A percentile compares a stretch with the other conserved stretches of the same genome.
Evolutionary conservation across 148 eudicot species (phyloP).

Genomic region (Euryodendron excelsum): DNA sequence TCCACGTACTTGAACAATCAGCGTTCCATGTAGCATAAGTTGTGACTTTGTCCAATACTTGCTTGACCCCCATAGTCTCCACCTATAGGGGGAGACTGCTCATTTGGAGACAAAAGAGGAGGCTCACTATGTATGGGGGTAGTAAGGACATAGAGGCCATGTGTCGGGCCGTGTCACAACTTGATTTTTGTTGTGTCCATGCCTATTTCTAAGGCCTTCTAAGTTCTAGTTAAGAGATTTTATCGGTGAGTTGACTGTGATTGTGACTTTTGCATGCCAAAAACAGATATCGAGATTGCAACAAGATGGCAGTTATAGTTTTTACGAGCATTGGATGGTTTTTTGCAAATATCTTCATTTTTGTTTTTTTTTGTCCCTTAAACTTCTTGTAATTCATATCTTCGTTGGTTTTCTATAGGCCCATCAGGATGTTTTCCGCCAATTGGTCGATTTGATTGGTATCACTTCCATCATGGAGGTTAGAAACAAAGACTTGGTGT

Average conservation of each 20-base stretch:
- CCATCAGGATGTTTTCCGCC: slow-evolving; percentile 79
- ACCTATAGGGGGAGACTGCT: no score
- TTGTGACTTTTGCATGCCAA: not conserved
- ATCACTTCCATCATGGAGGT: slow-evolving; percentile 99
- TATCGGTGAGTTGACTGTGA: not conserved
- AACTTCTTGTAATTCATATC: not conserved
- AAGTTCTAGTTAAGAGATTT: not conserved
- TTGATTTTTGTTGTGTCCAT: no score
- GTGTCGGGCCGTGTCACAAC: no score
- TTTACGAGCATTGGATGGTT: not conserved
- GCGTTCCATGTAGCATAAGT: no score
- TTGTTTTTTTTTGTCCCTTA: not conserved
- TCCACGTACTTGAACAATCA: no score
- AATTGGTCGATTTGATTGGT: slow-evolving; percentile 93
- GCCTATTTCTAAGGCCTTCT: not conserved
- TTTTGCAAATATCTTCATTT: not conserved
- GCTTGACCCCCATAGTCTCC: no score
- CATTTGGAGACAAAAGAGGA: no score
- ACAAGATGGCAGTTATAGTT: not conserved
- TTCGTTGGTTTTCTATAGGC: slow-evolving; percentile 44
- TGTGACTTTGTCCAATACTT: no score
- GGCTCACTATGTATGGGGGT: no score
- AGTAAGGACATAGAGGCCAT: no score
- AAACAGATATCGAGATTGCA: not conserved
- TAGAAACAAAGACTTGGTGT: slow-evolving; percentile 11